Base-by-base conservation (phyloP, 495 filamentous ascomycete genomes). In the Penicillium coprophilum region DNA sequence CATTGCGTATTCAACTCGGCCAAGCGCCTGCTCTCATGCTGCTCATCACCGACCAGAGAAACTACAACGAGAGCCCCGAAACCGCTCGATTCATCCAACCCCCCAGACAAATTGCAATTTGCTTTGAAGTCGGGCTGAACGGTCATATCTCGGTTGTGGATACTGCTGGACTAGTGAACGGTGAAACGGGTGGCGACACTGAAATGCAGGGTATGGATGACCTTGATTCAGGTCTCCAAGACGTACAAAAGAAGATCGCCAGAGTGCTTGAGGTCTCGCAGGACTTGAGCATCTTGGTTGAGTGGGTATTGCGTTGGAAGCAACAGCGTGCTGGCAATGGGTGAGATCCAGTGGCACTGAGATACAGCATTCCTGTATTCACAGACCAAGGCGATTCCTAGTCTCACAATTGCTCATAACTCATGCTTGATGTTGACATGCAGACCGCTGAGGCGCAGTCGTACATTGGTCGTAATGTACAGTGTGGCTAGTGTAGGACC, bases 101-200 rank as follows among this genome's bases (percentile, higher is more conserved):
- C 4, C 44, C 63, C 19, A 57, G 57, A 13, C 65, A 67, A 44
- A 62, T 73, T 6, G 72, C 74, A 2, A 62, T 79, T 23, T 69
- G 70, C 49, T 76, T 91, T 28, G 83, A 85, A 59, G 78, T 91
- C 23, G 80, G 81, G 17, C 70, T 81, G 38, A 86, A 88, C 58
- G 88, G 84, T 1, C 74, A 72, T 3, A 76, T 91, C 15, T 68
- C 74, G 1, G 70, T 79, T 4, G 64, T 76, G 27, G 70, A 78
- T 19, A 64, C 71, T 10, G 54, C 72, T 17, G 72, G 74, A 10
- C 51, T 71, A 39, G 51, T 57, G 30, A 64, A 65, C 39, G 61
- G 62, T 3, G 64, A 69, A 6, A 51, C 36, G 32, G 28, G 50
- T 27, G 60, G 59, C 6, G 63, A 64, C 40, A 38, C 59, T 19